phyloP scores from a whole-genome alignment of 176 grass and related monocot species.

The Panicum miliaceum region DNA sequence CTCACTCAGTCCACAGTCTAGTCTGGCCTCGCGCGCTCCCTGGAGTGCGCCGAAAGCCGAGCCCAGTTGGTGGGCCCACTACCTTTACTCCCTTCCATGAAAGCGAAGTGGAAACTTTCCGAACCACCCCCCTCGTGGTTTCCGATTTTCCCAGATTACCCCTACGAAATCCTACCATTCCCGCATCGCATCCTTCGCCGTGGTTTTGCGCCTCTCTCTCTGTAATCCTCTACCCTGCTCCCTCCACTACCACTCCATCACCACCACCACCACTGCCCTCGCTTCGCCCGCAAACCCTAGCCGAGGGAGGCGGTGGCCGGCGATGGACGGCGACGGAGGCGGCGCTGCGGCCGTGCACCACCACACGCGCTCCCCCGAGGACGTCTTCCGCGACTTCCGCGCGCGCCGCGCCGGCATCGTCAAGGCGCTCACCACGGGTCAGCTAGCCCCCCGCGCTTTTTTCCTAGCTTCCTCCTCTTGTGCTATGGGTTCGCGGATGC shows the following conservation, averaged over 20 bases:
- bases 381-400: conserved; percentile 77
- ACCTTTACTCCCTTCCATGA: not conserved
- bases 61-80: not conserved
- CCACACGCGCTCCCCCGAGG: conserved; percentile 66
- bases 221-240: conserved; percentile 41
- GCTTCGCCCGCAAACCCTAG: conserved; percentile 42
- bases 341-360: conserved; percentile 37
- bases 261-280: not conserved
- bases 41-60: conserved; percentile 25
- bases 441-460: conserved; percentile 10
- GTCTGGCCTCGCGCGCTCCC: not conserved
- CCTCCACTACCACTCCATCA: conserved; percentile 16
- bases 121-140: not conserved
- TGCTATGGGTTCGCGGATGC: not conserved
- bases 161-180: not conserved
- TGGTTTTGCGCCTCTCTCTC: not conserved
- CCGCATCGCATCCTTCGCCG: conserved; percentile 3
- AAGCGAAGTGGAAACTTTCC: not conserved
- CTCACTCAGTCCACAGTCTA: too few species aligned
- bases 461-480: conserved; percentile 10
- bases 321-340: conserved; percentile 52
- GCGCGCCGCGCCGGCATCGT: conserved; percentile 72
- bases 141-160: not conserved
- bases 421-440: conserved; percentile 82
- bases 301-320: conserved; percentile 15